phyloP scores from a whole-genome alignment of 2,329 filamentous ascomycete species.

The Aspergillus fijiensis region DNA sequence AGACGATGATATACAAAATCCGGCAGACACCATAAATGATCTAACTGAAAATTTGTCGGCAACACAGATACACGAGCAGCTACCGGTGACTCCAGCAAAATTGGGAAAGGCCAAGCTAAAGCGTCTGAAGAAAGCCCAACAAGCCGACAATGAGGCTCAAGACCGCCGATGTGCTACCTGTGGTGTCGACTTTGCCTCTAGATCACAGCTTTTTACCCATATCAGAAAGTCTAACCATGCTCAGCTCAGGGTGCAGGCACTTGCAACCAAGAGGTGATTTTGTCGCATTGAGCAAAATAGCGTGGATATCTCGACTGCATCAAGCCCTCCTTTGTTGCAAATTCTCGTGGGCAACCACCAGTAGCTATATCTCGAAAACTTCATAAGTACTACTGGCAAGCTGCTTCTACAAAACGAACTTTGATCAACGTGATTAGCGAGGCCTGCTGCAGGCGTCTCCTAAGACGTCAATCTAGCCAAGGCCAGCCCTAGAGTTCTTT shows the following conservation, averaged over 20 bases:
- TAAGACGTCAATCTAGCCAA: conserved; percentile 53
- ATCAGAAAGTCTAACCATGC: conserved; percentile 67
- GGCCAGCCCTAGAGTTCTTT: conserved; percentile 78
- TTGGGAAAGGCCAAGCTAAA: conserved; percentile 56
- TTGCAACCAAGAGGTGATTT: neutral
- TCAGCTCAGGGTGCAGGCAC: conserved; percentile 37
- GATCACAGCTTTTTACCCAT: conserved; percentile 71
- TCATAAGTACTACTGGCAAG: neutral
- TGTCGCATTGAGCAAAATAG: neutral
- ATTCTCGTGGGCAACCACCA: neutral
- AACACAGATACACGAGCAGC: conserved; percentile 21
- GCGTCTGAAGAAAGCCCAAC: conserved; percentile 49
- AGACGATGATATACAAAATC: conserved; percentile 9
- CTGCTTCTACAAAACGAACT: neutral
- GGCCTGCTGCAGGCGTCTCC: neutral
- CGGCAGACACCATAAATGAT: conserved; percentile 12
- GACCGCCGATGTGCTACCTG: conserved; percentile 75
- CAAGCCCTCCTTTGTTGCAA: neutral
- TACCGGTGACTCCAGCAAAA: conserved; percentile 27
- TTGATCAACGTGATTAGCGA: neutral
- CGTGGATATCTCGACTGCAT: neutral
- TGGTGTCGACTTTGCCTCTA: conserved; percentile 72
- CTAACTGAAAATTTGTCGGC: conserved; percentile 21
- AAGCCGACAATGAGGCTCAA: conserved; percentile 19
- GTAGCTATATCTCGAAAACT: neutral